Base-by-base conservation (phyloP, 73 alveolate species). In the Paramecium sexaurelia region DNA sequence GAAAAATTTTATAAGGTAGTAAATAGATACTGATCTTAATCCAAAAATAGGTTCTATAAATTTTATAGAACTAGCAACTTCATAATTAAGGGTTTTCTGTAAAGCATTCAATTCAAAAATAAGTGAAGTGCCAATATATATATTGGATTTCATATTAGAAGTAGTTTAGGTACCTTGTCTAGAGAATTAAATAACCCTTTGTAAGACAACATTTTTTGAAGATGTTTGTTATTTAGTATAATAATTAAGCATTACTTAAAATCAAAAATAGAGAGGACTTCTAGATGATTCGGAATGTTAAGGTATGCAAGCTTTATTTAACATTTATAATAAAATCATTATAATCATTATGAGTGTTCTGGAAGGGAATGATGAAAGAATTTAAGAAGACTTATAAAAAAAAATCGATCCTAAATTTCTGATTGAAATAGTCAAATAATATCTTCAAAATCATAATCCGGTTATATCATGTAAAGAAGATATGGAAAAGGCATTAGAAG, bases 311-410 rank as follows among this genome's bases (percentile, higher is more conserved):
- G 33, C 67, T 5, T 51, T 51, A 51, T 33, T 37, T 24, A 33
- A 41, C 11, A 39, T 78, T 11, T 78, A 78, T 22, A 45, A 78
- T 61, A 78, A 78, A 45, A 78, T 78, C 43, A 36, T 78, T 0
- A 37, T 78, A 11, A 22, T 33, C 5, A 43, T 78, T 13, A 78
- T 78, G 90, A 78, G 90, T 41, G 90, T 78, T 43, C 22, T 78
- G 5, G 90, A 78, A 40, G 90, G 90, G n/a, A 78, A 78, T 45
- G 90, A 78, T 78, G 90, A 78, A 3, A 37, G 55, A 41, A 78
- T 78, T 6, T 78, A 41, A 8, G 90, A 78, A 17, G 90, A 78
- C 22, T 43, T 78, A 8, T 3, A 40, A 24, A 78, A 78, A 1
- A 78, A 78, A 78, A 22, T 78, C 8, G 90, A 78, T 13, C 90